These are phyloP conservation scores for Gomphus sp. DNA, from an alignment of 1,284 basidiomycete species.

Conservation along the genomic window DNA sequence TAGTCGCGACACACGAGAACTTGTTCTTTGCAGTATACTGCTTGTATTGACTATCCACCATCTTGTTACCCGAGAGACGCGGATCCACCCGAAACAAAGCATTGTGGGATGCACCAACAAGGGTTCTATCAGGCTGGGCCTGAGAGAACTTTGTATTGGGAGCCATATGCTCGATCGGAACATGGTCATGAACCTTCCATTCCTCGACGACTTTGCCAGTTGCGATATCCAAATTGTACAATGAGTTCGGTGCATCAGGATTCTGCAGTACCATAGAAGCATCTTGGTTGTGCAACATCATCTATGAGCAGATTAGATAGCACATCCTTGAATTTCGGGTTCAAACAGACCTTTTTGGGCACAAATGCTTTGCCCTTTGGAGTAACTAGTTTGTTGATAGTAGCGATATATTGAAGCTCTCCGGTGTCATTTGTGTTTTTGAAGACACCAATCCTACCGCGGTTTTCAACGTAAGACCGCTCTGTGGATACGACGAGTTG, in stretches of 20 bases:
- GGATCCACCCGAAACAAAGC: conserved; percentile 97
- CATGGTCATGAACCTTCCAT: conserved; percentile 91
- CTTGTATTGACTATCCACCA: conserved; percentile 94
- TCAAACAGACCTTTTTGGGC: conserved; percentile 66
- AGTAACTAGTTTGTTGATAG: conserved; percentile 80
- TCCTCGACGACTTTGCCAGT: conserved; percentile 97
- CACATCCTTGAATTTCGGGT: background rate
- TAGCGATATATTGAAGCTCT: conserved; percentile 80
- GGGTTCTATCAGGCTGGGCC: conserved; percentile 86
- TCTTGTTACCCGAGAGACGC: conserved; percentile 81
- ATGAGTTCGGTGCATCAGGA: conserved; percentile 70
- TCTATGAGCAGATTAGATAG: conserved; percentile 32
- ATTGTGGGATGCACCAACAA: conserved; percentile 91
- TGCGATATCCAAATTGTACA: conserved; percentile 92
- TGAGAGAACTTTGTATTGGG: conserved; percentile 95
- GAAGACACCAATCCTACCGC: conserved; percentile 97
- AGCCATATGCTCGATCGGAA: conserved; percentile 82
- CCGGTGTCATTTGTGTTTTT: conserved; percentile 64
- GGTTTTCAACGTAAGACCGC: conserved; percentile 91
- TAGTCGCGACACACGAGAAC: conserved; percentile 91
- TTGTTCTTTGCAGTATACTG: conserved; percentile 94
- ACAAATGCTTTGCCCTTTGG: conserved; percentile 79
- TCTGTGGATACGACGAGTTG: conserved; percentile 94
- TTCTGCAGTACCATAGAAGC: conserved; percentile 93
- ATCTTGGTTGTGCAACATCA: conserved; percentile 98